Conservation (phyloP, 768 basidiomycete species). For the Mrakia frigida region DNA sequence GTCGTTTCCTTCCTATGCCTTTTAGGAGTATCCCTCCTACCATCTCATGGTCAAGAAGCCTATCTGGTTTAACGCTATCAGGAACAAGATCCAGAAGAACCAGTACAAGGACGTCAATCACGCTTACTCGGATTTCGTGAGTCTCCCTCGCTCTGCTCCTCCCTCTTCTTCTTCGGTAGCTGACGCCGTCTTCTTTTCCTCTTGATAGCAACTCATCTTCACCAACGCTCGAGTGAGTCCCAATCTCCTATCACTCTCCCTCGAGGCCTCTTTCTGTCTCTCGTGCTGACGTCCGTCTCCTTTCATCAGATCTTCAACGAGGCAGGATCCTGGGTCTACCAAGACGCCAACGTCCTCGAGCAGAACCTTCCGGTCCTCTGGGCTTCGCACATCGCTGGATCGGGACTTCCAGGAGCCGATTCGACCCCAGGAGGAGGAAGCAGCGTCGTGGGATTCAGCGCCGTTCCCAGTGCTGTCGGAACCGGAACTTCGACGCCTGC, state of each 20-base stretch:
- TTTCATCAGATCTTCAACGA: constrained; percentile 65
- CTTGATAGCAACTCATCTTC: constrained; percentile 71
- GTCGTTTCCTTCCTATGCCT: neutral
- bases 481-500: constrained; percentile 1
- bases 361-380: constrained; percentile 23
- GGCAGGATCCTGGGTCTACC: constrained; percentile 90
- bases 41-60: constrained; percentile 81
- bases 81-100: constrained; percentile 51
- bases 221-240: constrained; percentile 62
- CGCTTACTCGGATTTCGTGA: constrained; percentile 21
- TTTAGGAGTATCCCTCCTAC: constrained; percentile 83
- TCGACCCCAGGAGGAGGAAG: neutral
- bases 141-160: neutral
- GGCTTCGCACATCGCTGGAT: neutral
- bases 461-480: neutral
- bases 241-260: too few species aligned
- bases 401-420: neutral
- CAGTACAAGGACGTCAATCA: constrained; percentile 36
- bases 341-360: constrained; percentile 65
- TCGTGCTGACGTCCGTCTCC: too few species aligned
- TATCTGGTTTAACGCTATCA: constrained; percentile 80
- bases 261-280: too few species aligned
- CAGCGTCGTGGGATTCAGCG: neutral
- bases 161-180: neutral
- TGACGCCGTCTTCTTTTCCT: constrained; percentile 56